A percentile compares a stretch with the other conserved stretches of the same genome.
These are phyloP conservation scores for Deinandra increscens DNA, from an alignment of 129 eudicot genomes.

Conservation along the genomic window DNA sequence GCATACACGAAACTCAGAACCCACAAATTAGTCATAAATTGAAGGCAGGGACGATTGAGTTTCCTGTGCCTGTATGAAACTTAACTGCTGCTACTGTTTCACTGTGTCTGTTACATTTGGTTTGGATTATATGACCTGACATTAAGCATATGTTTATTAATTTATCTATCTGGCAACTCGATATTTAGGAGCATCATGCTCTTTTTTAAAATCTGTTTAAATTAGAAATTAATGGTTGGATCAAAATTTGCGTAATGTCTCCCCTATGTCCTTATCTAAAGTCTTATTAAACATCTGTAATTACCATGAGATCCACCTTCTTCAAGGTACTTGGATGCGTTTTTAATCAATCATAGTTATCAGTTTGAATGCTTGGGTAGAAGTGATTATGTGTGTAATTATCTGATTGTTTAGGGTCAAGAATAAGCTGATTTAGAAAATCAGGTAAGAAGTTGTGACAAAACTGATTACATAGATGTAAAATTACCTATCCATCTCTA, in stretches of 20 bases:
- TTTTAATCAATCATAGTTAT: not conserved
- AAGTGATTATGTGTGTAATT: not conserved
- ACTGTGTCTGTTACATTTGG: too few relatives aligned
- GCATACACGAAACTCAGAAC: too few relatives aligned
- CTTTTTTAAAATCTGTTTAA: slow-evolving; percentile 11
- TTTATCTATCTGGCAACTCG: not conserved
- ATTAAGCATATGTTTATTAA: not conserved
- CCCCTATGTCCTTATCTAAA: not conserved
- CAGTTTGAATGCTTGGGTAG: not conserved
- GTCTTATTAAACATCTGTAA: not conserved
- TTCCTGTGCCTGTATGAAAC: too few relatives aligned
- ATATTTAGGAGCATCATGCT: not conserved
- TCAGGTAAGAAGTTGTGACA: not conserved
- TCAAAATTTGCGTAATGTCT: not conserved
- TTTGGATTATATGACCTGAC: not conserved
- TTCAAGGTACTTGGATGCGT: not conserved
- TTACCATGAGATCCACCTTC: not conserved
- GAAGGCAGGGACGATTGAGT: not conserved
- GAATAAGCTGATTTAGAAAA: not conserved
- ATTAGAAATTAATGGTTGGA: slow-evolving; percentile 6
- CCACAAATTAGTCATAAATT: not conserved
- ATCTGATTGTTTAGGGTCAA: not conserved
- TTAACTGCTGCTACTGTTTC: too few relatives aligned
- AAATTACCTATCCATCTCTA: not conserved
- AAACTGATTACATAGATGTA: slow-evolving; percentile 7